Base-by-base conservation (phyloP, 805 yeast genomes). In the Candida ovalis region DNA sequence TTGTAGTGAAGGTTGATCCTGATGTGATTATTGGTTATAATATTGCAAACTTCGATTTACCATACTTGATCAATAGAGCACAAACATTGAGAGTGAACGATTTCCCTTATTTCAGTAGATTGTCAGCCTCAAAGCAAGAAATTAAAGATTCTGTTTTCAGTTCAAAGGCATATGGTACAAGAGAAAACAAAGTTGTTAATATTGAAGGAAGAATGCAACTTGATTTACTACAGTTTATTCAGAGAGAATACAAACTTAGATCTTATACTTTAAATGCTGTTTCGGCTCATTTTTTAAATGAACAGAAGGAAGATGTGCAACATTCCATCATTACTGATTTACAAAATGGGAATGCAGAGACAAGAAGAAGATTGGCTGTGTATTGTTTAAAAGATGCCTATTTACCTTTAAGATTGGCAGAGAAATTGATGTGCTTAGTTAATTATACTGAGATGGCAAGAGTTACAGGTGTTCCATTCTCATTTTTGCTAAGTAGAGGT, bases 401-500 rank as follows among this genome's bases (percentile, higher is more conserved):
- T 60, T 72, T 94, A 41, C 99, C 99, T 1, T 63, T 94, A 58
- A 73, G 99, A 54, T 74, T 94, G 33, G 68, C 91, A 59, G 97
- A 92, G 54, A 95, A 92, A 60, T 76, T 94, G 46, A 95, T 94
- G 99, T 90, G 97, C 59, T 73, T 94, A 51, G 96, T 95, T 51
- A 94, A 94, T 62, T 94, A 94, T 68, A 92, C 97, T 0, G 99
- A 94, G 69, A 94, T 94, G 99, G 97, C 99, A 1, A 84, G 99
- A 72, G 99, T 94, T 24, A 94, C 99, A 0, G 99, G 99, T 55
- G 98, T 94, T 10, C 99, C 99, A 0, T 89, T 94, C 60, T 86
- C 97, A 1, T 92, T 82, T 62, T 75, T 94, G 52, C 71, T 94
- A 40, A 66, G 95, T 15, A 79, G 99, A 63, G 99, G 99, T 36